Base-by-base conservation (phyloP, 306 rosid species). In the Fragaria ananassa region DNA sequence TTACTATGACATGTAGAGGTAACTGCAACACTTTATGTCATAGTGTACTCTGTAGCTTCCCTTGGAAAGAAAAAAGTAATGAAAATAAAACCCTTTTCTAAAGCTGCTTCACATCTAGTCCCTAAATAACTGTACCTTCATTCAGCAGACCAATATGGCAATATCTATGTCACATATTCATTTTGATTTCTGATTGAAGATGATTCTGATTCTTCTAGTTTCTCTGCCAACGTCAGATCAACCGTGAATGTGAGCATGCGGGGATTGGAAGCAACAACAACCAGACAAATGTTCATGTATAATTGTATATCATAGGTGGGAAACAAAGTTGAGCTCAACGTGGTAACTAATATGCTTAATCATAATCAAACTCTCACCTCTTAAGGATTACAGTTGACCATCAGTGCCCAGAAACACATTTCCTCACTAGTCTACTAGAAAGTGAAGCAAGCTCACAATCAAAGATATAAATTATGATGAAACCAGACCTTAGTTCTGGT, bases 281-380 rank as follows among this genome's bases (percentile, higher is more conserved):
- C 61, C 65, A 35, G 63, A 34, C 63, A 23, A 23, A 57, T n/a
- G 12, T 56, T 21, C 62, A 19, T 7, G 44, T 37, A 37, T 41
- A 41, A 41, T 41, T 56, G 62, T 8, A 56, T 9, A 21, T 57
- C 63, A n/a, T 56, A 8, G 14, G 27, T 0, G 3, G 34, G 34
- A 23, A 57, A 23, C 54, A 15, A 19, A 19, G 12, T 6, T 10
- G 31, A 71, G 47, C 63, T 71, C 34, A 35, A 35, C n/a, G 18
- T 34, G 54, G 37, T 3, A 72, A 5, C 39, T n/a, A 17, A 51
- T 34, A 71, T 35, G 75, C 45, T 18, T 5, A 44, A 10, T 11
- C 13, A 51, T 68, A 41, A 17, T 71, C 46, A 71, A 15, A 53
- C 39, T 5, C 49, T 71, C 64, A 51, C 64, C 75, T 71, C 35